Evolutionary conservation across 805 yeast species (phyloP), one percentile per base, ranked within the genome.

Genomic region (Kodamaea laetipori): DNA sequence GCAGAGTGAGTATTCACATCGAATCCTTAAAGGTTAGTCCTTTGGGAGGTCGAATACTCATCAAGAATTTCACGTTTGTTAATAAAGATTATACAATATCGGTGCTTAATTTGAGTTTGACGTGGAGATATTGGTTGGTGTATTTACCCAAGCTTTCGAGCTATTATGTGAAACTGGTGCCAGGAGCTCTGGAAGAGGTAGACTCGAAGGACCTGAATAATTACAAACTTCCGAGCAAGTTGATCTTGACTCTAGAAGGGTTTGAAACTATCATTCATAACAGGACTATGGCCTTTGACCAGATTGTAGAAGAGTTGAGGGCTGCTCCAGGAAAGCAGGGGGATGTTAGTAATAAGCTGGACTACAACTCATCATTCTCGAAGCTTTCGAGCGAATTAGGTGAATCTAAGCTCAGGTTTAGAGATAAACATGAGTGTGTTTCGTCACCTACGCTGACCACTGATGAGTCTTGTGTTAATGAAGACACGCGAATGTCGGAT

Each of bases 81-180:
- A 85, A 89, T n/a, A 72, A 80, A 38, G 84, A 90, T 63, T 80
- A 81, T 48, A 81, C 95, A 2, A 57, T 88, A 1, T 77, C 88
- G 7, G 72, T 86, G 1, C 74, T 86, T 19, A 82, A 83, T 47
- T 85, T 92, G 1, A 78, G 80, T 53, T 57, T 92, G 19, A 86
- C 95, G 0, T 94, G 98, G 98, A 65, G 95, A 47, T 92, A 89
- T 61, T 94, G 98, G 98, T 67, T 69, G 12, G 51, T 88, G 40
- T 65, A 69, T 3, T 51, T 64, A 24, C 69, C 75, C 9, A 60
- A 81, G 41, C 51, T 67, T 16, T 61, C 78, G 2, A 67, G 64
- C 27, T 63, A 69, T 39, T 55, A 51, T 19, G 50, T 60, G 17
- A 57, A 55, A 3, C 37, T 44, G 4, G 59, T 30, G 11, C 50